These are phyloP conservation scores for Inonotus hispidus DNA, from an alignment of 1,284 basidiomycete species.

Conservation along the genomic window DNA sequence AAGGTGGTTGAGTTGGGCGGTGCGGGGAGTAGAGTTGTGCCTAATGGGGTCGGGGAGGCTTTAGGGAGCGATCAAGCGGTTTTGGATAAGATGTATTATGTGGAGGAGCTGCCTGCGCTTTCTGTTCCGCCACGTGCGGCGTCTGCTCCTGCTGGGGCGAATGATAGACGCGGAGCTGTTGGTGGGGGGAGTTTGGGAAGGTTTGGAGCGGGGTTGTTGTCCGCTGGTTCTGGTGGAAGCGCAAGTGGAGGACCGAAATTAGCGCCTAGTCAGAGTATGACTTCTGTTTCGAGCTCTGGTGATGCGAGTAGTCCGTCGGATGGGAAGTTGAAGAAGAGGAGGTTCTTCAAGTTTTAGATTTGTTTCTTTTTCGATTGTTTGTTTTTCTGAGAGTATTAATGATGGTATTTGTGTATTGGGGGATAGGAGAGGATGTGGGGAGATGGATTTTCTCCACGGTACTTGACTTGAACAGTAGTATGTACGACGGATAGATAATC, in stretches of 20 bases:
- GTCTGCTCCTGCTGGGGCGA: slow-evolving; percentile 23
- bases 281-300: slow-evolving; percentile 6
- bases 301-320: not conserved
- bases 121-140: slow-evolving; percentile 37
- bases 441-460: too few species aligned
- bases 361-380: not conserved
- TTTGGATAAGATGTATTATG: slow-evolving; percentile 73
- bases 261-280: slow-evolving; percentile 6
- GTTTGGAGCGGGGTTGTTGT: not conserved
- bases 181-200: not conserved
- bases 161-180: not conserved
- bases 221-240: not conserved
- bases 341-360: slow-evolving; percentile 12
- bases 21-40: slow-evolving; percentile 64
- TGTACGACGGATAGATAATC: too few species aligned
- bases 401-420: too few species aligned
- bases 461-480: too few species aligned
- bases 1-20: slow-evolving; percentile 79
- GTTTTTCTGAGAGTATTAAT: too few species aligned
- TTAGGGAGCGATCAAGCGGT: slow-evolving; percentile 57
- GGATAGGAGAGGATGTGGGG: too few species aligned
- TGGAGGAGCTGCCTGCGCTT: slow-evolving; percentile 39
- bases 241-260: not conserved
- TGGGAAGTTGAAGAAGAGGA: slow-evolving; percentile 16
- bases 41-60: slow-evolving; percentile 66